Conservation (phyloP, 495 filamentous ascomycete species). For the Darksidea phi region DNA sequence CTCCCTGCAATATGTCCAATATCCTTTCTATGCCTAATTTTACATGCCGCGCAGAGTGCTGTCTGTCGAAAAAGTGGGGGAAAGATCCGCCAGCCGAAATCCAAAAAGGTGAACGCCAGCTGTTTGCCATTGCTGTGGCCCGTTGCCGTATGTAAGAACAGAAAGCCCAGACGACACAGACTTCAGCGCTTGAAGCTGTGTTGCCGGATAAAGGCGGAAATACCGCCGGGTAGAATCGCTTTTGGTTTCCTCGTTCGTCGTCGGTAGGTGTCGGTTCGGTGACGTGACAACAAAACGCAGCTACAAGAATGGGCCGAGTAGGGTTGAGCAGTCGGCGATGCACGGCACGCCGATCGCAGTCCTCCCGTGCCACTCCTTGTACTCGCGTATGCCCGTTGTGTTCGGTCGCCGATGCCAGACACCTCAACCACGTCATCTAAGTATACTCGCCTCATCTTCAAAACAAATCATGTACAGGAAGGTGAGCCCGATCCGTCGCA, state of each 20-base stretch:
- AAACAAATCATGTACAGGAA: slow-evolving; percentile 1
- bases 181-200: slow-evolving; percentile 34
- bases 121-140: neutral
- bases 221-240: neutral
- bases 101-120: neutral
- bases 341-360: neutral
- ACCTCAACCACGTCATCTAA: too few relatives aligned
- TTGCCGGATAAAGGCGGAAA: neutral
- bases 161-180: slow-evolving; percentile 6
- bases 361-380: neutral
- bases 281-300: neutral
- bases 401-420: neutral
- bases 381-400: neutral
- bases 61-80: too few relatives aligned
- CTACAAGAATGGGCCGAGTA: neutral
- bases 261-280: neutral
- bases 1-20: too few relatives aligned
- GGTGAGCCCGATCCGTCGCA: neutral
- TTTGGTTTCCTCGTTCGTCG: neutral
- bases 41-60: too few relatives aligned
- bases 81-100: too few relatives aligned
- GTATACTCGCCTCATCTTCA: neutral
- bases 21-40: too few relatives aligned
- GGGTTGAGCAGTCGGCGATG: neutral
- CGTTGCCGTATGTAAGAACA: neutral